Base-by-base conservation (phyloP, 139 green algal species). In the Edaphochlamys debaryana region DNA sequence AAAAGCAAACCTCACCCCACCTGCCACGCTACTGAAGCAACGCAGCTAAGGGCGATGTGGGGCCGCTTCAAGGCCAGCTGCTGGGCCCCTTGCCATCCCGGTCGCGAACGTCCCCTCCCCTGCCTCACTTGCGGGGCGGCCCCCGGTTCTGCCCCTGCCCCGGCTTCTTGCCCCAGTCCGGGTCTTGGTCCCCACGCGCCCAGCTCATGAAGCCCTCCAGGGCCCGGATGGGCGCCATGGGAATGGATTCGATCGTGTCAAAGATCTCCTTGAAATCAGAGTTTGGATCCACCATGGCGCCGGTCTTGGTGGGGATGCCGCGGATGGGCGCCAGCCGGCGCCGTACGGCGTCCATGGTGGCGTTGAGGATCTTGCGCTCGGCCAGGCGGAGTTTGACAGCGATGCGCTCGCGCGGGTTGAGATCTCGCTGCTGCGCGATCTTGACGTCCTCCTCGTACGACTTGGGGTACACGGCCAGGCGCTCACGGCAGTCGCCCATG, bases 181-280 rank as follows among this genome's bases (percentile, higher is more conserved):
- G 66, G 48, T 84, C 78, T 27, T 84, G 40, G 30, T 95, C 91
- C 0, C 93, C 93, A 0, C 87, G 81, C 37, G 90, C 92, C 94
- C 94, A 96, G 48, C 87, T 87, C 45, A 85, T 66, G n/a, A 97
- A 75, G 8, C 87, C 87, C 38, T 92, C 82, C 17, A 97, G 62
- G 29, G 97, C 42, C 60, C 91, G 86, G 30, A 89, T 82, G 6
- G 95, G 95, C 30, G 87, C 86, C 0, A 82, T 87, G 1, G 95
- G 95, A 1, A 98, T 86, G 27, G 75, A 79, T 86, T 99, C 97
- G 34, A 98, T 87, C 0, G 87, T 86, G 48, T 96, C 93, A 74
- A 99, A 99, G 11, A 99, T 96, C 69, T 99, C 97, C 32, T 87
- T 83, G 27, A 99, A 56, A 90, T 99, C 97, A 2, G 84, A 67